phyloP scores from a whole-genome alignment of 1,284 basidiomycete species.

The Trametes sp. region DNA sequence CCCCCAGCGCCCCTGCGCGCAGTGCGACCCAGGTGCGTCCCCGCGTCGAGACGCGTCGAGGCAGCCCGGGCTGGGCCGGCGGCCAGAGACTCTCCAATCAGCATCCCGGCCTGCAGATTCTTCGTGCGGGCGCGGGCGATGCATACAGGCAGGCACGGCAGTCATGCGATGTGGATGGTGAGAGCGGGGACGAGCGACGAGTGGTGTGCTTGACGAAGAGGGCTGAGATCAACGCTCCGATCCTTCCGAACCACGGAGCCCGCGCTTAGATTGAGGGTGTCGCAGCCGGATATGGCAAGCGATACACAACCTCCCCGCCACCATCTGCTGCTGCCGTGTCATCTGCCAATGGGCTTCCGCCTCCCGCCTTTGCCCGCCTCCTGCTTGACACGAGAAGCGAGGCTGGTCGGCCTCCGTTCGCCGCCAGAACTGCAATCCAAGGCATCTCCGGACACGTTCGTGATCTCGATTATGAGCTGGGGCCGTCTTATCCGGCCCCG shows the following conservation, averaged over 20 bases:
- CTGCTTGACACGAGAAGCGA: no score
- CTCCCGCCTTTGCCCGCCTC: no score
- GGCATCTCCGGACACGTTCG: no score
- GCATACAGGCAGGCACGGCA: background rate
- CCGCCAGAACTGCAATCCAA: no score
- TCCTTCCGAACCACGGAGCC: background rate
- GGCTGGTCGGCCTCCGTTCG: no score
- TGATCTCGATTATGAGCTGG: no score
- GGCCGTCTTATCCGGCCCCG: no score
- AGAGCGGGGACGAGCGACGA: background rate
- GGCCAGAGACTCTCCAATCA: background rate
- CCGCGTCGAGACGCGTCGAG: slow-evolving; percentile 17
- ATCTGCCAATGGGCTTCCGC: background rate
- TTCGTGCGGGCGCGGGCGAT: background rate
- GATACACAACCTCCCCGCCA: slow-evolving; percentile 5
- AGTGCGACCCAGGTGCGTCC: slow-evolving; percentile 7
- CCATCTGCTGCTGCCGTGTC: background rate
- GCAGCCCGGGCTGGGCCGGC: slow-evolving; percentile 1
- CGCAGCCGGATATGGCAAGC: background rate
- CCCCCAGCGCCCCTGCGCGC: background rate
- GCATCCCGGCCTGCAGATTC: background rate
- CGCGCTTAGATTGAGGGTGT: slow-evolving; percentile 8
- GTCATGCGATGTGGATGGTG: background rate
- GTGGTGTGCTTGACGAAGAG: background rate
- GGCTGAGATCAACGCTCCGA: background rate